A percentile compares a stretch with the other conserved stretches of the same genome.
These are phyloP conservation scores for Hygrocybe punicea DNA, from an alignment of 768 basidiomycete species.

Conservation along the genomic window DNA sequence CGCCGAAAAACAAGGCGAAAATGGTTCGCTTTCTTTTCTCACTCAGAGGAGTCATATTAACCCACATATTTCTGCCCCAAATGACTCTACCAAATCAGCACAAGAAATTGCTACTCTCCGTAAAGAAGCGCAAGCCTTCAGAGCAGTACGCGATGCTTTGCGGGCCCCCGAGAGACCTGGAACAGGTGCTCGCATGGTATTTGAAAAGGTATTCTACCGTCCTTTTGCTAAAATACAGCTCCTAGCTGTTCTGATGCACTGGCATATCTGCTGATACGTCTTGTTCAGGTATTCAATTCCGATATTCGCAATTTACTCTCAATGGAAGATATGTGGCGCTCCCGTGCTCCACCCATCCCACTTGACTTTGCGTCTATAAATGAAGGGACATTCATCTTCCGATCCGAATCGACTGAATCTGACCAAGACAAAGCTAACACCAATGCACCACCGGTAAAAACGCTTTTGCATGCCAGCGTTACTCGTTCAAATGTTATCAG, in stretches of 20 bases:
- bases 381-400: constrained; percentile 55
- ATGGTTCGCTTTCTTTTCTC: constrained; percentile 51
- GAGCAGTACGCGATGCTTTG: constrained; percentile 70
- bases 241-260: not conserved
- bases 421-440: constrained; percentile 5
- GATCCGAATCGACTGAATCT: constrained; percentile 21
- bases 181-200: constrained; percentile 65
- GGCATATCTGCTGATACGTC: not conserved
- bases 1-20: constrained; percentile 90
- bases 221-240: not conserved
- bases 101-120: constrained; percentile 88
- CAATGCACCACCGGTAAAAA: not conserved
- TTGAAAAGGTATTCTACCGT: constrained; percentile 66
- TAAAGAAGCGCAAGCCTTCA: constrained; percentile 86
- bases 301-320: constrained; percentile 86
- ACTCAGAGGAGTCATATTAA: not conserved
- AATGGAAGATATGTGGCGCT: constrained; percentile 98
- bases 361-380: constrained; percentile 78
- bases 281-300: constrained; percentile 73
- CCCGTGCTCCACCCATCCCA: constrained; percentile 79
- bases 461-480: constrained; percentile 10
- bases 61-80: constrained; percentile 1
- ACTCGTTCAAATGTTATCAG: constrained; percentile 16
- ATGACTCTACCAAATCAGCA: constrained; percentile 42
- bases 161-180: constrained; percentile 36